Evolutionary conservation across 2,329 filamentous ascomycete species (phyloP).

Genomic region (Nectriaceae sp.): DNA sequence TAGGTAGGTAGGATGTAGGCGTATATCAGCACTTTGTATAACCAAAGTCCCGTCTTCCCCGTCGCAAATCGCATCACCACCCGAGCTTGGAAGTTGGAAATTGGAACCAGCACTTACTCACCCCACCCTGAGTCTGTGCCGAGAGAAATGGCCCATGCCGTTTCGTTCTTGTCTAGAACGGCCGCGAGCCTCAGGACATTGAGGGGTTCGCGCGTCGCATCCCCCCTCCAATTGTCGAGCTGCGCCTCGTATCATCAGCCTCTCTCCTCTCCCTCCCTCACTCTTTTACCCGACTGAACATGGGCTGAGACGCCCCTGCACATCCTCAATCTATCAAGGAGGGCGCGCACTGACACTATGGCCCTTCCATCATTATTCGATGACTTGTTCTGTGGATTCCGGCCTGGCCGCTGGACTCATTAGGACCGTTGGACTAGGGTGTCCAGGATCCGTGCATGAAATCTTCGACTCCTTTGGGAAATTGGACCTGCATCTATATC

Average conservation of each 20-base stretch:
- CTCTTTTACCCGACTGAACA: not conserved
- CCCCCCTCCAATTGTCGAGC: not conserved
- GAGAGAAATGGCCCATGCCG: too few species aligned
- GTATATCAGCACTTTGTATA: not conserved
- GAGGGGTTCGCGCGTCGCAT: constrained; percentile 3
- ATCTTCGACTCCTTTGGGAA: constrained; percentile 25
- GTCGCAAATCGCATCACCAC: not conserved
- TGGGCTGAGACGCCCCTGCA: not conserved
- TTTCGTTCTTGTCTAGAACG: constrained; percentile 22
- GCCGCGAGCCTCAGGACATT: constrained; percentile 28
- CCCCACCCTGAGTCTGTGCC: too few species aligned
- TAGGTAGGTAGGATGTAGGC: too few species aligned
- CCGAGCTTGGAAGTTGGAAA: not conserved
- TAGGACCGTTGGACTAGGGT: not conserved
- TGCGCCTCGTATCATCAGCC: constrained; percentile 17
- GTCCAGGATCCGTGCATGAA: not conserved
- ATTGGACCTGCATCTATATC: constrained; percentile 22
- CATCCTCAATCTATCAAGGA: not conserved
- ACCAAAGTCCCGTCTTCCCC: not conserved
- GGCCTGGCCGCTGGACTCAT: constrained; percentile 24
- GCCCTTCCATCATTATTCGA: constrained; percentile 22
- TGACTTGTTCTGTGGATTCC: constrained; percentile 25
- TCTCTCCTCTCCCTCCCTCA: not conserved
- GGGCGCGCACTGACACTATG: constrained; percentile 18
- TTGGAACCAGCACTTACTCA: not conserved